Evolutionary conservation across 306 rosid species (phyloP), one percentile per base, ranked within the genome.

Genomic region (Pueraria montana): DNA sequence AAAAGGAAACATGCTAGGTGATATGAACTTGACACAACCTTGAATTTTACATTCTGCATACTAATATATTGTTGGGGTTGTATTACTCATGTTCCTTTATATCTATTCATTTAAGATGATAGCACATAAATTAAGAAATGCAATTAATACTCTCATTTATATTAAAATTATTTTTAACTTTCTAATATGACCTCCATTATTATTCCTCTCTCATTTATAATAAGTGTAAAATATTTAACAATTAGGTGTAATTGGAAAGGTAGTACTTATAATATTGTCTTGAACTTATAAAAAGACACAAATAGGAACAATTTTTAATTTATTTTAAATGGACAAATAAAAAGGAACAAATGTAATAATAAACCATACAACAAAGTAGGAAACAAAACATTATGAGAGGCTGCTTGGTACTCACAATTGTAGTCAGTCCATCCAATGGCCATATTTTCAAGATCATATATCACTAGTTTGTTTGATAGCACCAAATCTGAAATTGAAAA

Each of bases 401-500:
- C 45, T 50, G 65, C 13, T 49, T 16, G 65, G 71, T 83, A 93
- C 97, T 93, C 86, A 93, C 97, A 93, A 82, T 93, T 90, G 84
- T 86, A 88, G 42, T 90, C 92, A 0, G 90, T 80, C 97, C 97
- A 93, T 62, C 97, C 97, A 61, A 93, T 81, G 67, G 62, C 80
- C 87, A 90, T 88, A 78, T 89, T 88, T 82, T 87, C 94, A 70
- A 91, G 92, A 84, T 93, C 97, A 27, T 91, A 93, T 65, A 91
- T 2, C 43, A 93, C 90, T 17, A 93, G 84, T 87, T 84, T 93
- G 86, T 93, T 93, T 32, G 97, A 90, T 59, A 93, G 94, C 61
- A 90, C 92, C 89, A 93, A 75, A 90, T 91, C 96, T 93, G 94
- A 74, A 83, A 80, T 71, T 77, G 74, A 56, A 86, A 87, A 84